Conservation (phyloP, 495 filamentous ascomycete species). For the Copromyces sp. region DNA sequence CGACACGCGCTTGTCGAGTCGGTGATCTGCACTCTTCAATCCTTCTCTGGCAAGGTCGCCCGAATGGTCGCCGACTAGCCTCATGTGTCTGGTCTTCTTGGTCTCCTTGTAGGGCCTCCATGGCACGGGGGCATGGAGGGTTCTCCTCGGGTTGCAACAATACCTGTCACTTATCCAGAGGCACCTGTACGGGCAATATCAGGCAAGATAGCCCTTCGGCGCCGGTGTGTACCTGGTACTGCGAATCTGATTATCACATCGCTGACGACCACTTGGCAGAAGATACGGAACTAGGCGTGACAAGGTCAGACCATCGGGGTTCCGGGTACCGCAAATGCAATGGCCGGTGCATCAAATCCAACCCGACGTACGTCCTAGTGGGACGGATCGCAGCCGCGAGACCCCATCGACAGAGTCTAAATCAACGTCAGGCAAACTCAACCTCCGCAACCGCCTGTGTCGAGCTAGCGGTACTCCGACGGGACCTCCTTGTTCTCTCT, state of each 20-base stretch:
- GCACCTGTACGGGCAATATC: background rate
- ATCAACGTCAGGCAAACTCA: background rate
- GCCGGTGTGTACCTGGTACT: background rate
- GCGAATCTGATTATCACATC: background rate
- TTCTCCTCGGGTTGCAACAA: background rate
- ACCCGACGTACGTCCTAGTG: background rate
- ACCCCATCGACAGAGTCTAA: background rate
- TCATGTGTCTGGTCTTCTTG: background rate
- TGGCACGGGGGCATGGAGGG: background rate
- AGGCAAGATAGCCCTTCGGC: background rate
- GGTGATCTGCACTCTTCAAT: background rate
- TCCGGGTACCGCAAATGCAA: background rate
- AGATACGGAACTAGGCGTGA: background rate
- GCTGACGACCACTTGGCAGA: background rate
- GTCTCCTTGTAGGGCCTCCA: background rate
- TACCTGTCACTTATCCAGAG: background rate
- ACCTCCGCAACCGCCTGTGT: background rate
- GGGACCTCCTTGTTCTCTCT: background rate
- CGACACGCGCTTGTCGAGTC: background rate
- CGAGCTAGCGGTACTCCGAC: background rate
- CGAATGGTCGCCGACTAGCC: background rate
- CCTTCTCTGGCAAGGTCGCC: background rate
- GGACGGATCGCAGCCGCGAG: background rate
- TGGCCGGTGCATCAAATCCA: background rate
- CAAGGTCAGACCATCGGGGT: background rate